phyloP scores from a whole-genome alignment of 768 basidiomycete species.

The Suillus americanus region DNA sequence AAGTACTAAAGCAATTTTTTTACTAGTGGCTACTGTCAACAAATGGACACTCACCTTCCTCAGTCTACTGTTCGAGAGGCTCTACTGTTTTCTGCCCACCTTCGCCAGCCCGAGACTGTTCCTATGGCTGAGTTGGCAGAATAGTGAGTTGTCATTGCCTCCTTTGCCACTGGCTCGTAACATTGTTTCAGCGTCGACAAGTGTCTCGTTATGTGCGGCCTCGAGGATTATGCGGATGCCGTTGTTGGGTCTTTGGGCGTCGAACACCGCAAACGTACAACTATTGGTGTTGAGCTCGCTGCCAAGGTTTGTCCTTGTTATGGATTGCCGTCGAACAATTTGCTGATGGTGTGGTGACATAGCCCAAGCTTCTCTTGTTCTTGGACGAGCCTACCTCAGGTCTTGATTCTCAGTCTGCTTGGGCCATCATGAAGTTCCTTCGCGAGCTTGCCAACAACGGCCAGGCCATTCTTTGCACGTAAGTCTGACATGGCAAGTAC shows the following conservation, averaged over 20 bases:
- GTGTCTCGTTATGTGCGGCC: constrained; percentile 79
- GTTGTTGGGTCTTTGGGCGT: constrained; percentile 69
- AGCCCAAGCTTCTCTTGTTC: constrained; percentile 22
- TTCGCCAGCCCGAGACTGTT: constrained; percentile 72
- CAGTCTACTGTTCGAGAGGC: constrained; percentile 85
- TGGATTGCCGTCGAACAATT: constrained; percentile 46
- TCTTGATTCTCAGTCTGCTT: constrained; percentile 67
- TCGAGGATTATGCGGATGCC: constrained; percentile 82
- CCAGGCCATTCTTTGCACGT: constrained; percentile 85
- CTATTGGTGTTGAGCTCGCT: constrained; percentile 90
- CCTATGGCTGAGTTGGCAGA: constrained; percentile 71
- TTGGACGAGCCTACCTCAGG: constrained; percentile 53
- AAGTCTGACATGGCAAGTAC: background rate
- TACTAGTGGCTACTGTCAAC: constrained; percentile 41
- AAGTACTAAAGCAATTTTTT: constrained; percentile 23
- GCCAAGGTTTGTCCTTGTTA: constrained; percentile 83
- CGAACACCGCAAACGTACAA: constrained; percentile 80
- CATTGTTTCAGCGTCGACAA: constrained; percentile 53
- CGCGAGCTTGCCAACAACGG: constrained; percentile 82
- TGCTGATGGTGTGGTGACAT: constrained; percentile 24
- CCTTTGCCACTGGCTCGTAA: background rate
- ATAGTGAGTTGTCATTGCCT: constrained; percentile 35
- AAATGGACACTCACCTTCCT: constrained; percentile 84
- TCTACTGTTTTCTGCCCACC: constrained; percentile 80
- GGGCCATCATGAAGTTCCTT: constrained; percentile 80